A percentile compares a stretch with the other conserved stretches of the same genome.
Evolutionary conservation across 805 yeast species (phyloP).

Genomic region (Sugiyamaella qingdaonensis): DNA sequence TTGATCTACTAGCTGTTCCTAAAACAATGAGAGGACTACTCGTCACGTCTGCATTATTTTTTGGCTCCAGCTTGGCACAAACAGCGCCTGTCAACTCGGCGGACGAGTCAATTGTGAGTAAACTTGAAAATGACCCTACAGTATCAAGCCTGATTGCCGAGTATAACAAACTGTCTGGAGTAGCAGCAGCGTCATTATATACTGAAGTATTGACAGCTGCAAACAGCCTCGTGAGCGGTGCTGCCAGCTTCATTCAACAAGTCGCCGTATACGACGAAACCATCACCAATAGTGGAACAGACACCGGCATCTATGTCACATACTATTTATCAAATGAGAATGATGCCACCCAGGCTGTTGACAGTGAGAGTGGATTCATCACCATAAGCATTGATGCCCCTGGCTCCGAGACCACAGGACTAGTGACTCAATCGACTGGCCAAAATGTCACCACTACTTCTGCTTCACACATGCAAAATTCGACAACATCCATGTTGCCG

Average conservation of each 20-base stretch:
- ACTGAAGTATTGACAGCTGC: conserved; percentile 18
- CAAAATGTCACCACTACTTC: too few relatives aligned
- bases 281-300: conserved; percentile 1
- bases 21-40: too few relatives aligned
- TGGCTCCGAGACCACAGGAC: too few relatives aligned
- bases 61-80: neutral
- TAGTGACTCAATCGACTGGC: neutral
- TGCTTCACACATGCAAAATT: too few relatives aligned
- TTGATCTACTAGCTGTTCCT: too few relatives aligned
- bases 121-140: conserved; percentile 11
- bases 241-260: conserved; percentile 16
- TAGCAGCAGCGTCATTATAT: conserved; percentile 10
- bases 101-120: conserved; percentile 17
- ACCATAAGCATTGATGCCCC: neutral
- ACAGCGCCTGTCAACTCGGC: neutral
- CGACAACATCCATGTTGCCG: too few relatives aligned
- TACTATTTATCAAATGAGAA: neutral
- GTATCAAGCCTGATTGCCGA: conserved; percentile 11
- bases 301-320: neutral
- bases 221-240: conserved; percentile 18
- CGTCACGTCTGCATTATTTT: too few relatives aligned
- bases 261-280: conserved; percentile 9
- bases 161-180: conserved; percentile 20
- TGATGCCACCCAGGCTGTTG: neutral
- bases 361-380: neutral